Evolutionary conservation across 2,329 filamentous ascomycete genomes (phyloP), one percentile per base, ranked within the genome.

Genomic region (Colletotrichum lini): DNA sequence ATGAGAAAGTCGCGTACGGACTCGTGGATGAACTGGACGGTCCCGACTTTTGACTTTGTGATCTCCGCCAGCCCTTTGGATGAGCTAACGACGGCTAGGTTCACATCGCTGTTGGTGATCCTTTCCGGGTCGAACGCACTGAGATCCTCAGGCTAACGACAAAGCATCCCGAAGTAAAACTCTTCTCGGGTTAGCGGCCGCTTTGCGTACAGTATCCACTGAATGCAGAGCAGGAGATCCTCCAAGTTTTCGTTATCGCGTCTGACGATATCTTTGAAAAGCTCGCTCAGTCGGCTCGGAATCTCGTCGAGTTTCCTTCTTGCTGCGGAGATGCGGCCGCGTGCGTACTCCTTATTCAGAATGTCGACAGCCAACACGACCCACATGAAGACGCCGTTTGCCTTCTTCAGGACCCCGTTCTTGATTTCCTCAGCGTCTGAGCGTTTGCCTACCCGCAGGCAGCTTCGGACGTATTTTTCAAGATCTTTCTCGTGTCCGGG

Each of bases 21-120:
- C 72, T 88, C 84, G 49, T 88, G 86, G 6, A 88, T 88, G 74
- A 88, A 87, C 66, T 87, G 85, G 1, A 86, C 80, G 0, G 74
- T 80, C 2, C 59, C 70, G 0, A 23, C 23, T 12, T 76, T 70
- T 0, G 75, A 72, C 40, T 75, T 79, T 0, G 79, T 83, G 1
- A 79, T 66, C 68, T 86, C 84, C 0, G 80, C 82, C 18, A 87
- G 79, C 0, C 86, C 85, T 72, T 86, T 87, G 0, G 86, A 87
- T 0, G 77, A 81, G 54, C 73, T 78, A 0, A 82, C 62, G 0
- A 87, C 76, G 42, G 79, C 84, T 8, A 63, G 76, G 0, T 76
- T 45, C 67, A 84, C 81, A 0, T 68, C 71, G 0, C 79, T 73
- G 1, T 12, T 15, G 2, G 70, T 73, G 4, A 78, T 65, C 0